These are phyloP conservation scores for Hamigera avellanea DNA, from an alignment of 495 filamentous ascomycete genomes.

Conservation along the genomic window DNA sequence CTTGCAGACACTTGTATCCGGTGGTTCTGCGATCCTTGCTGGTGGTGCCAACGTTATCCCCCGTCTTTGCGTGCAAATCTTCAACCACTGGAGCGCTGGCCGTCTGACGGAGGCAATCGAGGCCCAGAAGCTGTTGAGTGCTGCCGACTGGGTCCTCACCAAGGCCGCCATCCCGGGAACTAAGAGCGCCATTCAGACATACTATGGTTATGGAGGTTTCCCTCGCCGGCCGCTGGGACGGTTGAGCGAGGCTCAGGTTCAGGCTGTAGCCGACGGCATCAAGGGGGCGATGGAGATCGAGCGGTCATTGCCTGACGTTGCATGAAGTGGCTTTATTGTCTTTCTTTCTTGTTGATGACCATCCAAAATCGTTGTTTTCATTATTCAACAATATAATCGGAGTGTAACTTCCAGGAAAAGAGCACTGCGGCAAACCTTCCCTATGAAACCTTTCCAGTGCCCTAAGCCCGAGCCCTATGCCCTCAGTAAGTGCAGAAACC, in stretches of 20 bases:
- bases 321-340: too few species aligned
- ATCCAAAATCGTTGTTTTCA: too few species aligned
- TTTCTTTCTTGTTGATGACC: too few species aligned
- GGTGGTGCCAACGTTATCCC: slow-evolving; percentile 82
- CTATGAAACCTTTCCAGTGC: too few species aligned
- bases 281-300: slow-evolving; percentile 62
- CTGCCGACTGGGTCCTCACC: slow-evolving; percentile 77
- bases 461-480: too few species aligned
- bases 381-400: too few species aligned
- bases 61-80: slow-evolving; percentile 71
- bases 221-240: slow-evolving; percentile 63
- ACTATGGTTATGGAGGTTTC: slow-evolving; percentile 76
- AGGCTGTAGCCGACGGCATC: slow-evolving; percentile 50
- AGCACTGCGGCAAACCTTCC: too few species aligned
- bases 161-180: slow-evolving; percentile 80
- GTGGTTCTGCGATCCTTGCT: slow-evolving; percentile 75
- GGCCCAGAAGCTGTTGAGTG: slow-evolving; percentile 58
- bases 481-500: too few species aligned
- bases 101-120: slow-evolving; percentile 62
- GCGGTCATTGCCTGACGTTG: slow-evolving; percentile 30
- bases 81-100: slow-evolving; percentile 63
- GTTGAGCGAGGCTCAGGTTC: slow-evolving; percentile 39
- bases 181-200: slow-evolving; percentile 71
- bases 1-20: slow-evolving; percentile 66
- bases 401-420: too few species aligned